Evolutionary conservation across 179 eudicot genomes (phyloP).

Genomic region (Gypsophila paniculata): DNA sequence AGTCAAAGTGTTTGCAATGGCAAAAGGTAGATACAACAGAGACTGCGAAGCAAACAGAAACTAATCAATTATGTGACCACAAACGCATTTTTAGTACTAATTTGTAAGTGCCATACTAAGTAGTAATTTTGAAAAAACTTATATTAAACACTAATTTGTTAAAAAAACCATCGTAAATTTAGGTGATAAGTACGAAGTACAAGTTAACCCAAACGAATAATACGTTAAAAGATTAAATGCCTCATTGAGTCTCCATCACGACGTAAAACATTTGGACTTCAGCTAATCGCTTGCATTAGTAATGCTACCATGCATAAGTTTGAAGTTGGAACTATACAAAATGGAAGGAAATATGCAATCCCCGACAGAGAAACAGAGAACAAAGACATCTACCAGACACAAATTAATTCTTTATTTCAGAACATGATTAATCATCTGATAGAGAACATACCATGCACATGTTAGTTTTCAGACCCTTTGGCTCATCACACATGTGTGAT

Average conservation of each 20-base stretch:
- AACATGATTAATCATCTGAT: background rate
- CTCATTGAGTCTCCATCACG: background rate
- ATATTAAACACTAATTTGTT: background rate
- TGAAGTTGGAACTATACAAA: background rate
- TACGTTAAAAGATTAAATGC: too few relatives aligned
- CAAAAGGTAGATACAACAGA: conserved; percentile 80
- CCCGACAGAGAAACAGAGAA: background rate
- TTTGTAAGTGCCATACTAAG: too few relatives aligned
- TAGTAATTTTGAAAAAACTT: too few relatives aligned
- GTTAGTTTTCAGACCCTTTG: conserved; percentile 91
- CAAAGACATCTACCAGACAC: background rate
- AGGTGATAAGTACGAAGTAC: background rate
- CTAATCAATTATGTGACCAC: background rate
- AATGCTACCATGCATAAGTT: background rate
- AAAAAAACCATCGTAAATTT: too few relatives aligned
- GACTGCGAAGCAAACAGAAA: conserved; percentile 50
- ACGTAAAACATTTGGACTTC: background rate
- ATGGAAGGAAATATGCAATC: too few relatives aligned
- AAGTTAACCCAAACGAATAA: too few relatives aligned
- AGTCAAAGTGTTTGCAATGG: conserved; percentile 90
- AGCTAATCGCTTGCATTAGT: background rate
- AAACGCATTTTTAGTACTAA: too few relatives aligned
- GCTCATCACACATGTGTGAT: conserved; percentile 94
- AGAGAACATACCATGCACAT: conserved; percentile 84
- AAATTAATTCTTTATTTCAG: background rate